Percentiles rank a stretch among this genome's conserved stretches.
Evolutionary conservation across 495 filamentous ascomycete genomes (phyloP).

Genomic region (Stereocaulon alpinum): DNA sequence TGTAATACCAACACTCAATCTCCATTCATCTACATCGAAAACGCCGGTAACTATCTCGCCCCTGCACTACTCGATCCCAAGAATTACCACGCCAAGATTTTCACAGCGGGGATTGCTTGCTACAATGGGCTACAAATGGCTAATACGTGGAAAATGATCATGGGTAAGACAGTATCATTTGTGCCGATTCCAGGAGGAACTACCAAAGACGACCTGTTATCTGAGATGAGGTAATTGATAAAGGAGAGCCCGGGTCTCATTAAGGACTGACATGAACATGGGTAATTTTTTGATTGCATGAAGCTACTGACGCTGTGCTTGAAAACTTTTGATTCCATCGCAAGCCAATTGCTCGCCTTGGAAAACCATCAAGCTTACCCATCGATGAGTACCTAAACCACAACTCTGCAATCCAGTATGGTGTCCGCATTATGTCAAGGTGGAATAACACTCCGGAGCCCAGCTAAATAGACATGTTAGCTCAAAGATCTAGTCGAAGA

Average conservation of each 20-base stretch:
- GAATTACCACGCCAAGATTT: conserved; percentile 38
- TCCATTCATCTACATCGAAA: not conserved
- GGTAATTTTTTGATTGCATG: too few relatives aligned
- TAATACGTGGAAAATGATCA: conserved; percentile 29
- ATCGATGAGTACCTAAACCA: too few relatives aligned
- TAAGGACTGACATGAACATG: too few relatives aligned
- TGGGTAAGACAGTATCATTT: conserved; percentile 39
- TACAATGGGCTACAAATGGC: conserved; percentile 32
- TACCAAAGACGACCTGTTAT: conserved; percentile 26
- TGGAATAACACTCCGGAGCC: too few relatives aligned
- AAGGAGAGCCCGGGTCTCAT: conserved; percentile 29
- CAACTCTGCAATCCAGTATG: too few relatives aligned
- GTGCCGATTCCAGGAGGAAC: conserved; percentile 34
- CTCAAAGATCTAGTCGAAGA: too few relatives aligned
- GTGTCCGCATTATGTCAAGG: too few relatives aligned
- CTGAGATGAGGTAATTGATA: conserved; percentile 23
- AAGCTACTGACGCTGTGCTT: too few relatives aligned
- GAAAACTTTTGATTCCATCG: too few relatives aligned
- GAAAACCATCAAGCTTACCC: too few relatives aligned
- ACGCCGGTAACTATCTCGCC: not conserved
- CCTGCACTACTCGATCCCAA: conserved; percentile 23
- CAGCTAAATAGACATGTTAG: too few relatives aligned
- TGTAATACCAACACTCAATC: not conserved
- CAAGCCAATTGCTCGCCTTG: too few relatives aligned
- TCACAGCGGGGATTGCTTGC: conserved; percentile 31